Evolutionary conservation across 371 early-diverging fungal species (phyloP), one percentile per base, ranked within the genome.

Genomic region (Entomophthora muscae): DNA sequence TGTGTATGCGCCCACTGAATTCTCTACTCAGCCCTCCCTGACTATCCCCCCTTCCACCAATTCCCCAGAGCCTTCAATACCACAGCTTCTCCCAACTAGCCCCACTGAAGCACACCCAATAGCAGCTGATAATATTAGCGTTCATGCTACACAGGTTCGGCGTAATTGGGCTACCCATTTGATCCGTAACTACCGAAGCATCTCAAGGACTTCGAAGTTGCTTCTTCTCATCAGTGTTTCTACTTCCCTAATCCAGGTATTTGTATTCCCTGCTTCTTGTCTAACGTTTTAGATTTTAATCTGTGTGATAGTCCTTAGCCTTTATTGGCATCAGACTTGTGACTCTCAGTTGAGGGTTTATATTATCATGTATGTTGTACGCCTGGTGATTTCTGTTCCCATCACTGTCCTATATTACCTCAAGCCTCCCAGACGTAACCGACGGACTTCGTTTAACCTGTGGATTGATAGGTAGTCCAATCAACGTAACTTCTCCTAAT

Each of bases 341-440:
- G 66, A 73, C 24, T 63, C 63, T 27, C 71, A 66, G 22, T 63
- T 76, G 27, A 65, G 65, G 21, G 30, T 61, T 26, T 76, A 68
- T 32, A 63, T 75, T 54, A 62, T 72, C n/a, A 29, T 73, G 1
- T 66, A 75, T 42, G 52, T 75, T 27, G 57, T 67, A 13, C 62
- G 75, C 52, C 63, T 73, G 42, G 33, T 68, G 3, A 31, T 72
- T 29, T 72, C 26, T 58, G 63, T 51, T 10, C 72, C 61, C 52
- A 29, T 32, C 61, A 54, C 63, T 57, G 32, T 60, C 32, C 65
- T 59, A 54, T 63, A 61, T 59, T 68, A 53, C 54, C 62, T 52
- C 65, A 27, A 64, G 60, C 52, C 22, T n/a, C 66, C 68, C 63
- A 71, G 73, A 65, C 60, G 54, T 1, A 28, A 59, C 54, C 51